A percentile compares a stretch with the other conserved stretches of the same genome.
phyloP scores from a whole-genome alignment of 2,329 filamentous ascomycete species.

The Alternaria viburni region DNA sequence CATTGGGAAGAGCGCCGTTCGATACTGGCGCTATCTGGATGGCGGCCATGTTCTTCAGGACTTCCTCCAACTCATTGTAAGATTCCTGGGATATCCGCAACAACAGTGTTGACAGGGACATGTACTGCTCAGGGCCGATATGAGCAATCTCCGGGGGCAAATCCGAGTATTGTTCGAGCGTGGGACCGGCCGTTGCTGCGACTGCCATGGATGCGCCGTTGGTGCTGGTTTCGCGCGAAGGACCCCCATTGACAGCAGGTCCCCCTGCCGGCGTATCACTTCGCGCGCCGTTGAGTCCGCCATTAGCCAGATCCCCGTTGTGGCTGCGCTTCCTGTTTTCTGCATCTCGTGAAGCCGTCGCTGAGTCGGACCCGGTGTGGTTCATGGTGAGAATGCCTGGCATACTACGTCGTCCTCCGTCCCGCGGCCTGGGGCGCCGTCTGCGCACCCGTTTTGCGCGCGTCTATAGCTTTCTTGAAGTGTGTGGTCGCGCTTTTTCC shows the following conservation, averaged over 20 bases:
- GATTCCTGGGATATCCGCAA: conserved; percentile 81
- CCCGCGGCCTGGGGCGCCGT: conserved; percentile 39
- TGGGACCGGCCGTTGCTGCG: conserved; percentile 6
- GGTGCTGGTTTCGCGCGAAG: conserved; percentile 8
- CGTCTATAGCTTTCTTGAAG: background rate
- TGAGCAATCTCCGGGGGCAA: conserved; percentile 65
- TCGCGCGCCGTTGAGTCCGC: conserved; percentile 23
- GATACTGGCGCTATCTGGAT: conserved; percentile 66
- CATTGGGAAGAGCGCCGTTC: conserved; percentile 51
- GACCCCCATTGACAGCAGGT: conserved; percentile 16
- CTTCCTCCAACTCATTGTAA: conserved; percentile 76
- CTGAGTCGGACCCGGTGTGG: conserved; percentile 49
- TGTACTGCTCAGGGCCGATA: conserved; percentile 72
- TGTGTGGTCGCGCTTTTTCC: background rate
- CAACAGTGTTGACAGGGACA: conserved; percentile 77
- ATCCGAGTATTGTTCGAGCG: conserved; percentile 33
- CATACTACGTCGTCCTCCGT: conserved; percentile 50
- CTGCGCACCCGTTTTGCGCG: conserved; percentile 32
- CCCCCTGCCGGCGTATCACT: conserved; percentile 19
- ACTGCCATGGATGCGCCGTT: conserved; percentile 28
- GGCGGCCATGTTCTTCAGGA: conserved; percentile 72
- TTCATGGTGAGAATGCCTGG: conserved; percentile 58
- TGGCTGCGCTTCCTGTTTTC: conserved; percentile 39
- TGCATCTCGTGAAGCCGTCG: conserved; percentile 35
- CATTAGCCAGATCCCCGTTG: conserved; percentile 41